Evolutionary conservation across 2,329 filamentous ascomycete species (phyloP).

Genomic region (Teratosphaeria zuluensis): DNA sequence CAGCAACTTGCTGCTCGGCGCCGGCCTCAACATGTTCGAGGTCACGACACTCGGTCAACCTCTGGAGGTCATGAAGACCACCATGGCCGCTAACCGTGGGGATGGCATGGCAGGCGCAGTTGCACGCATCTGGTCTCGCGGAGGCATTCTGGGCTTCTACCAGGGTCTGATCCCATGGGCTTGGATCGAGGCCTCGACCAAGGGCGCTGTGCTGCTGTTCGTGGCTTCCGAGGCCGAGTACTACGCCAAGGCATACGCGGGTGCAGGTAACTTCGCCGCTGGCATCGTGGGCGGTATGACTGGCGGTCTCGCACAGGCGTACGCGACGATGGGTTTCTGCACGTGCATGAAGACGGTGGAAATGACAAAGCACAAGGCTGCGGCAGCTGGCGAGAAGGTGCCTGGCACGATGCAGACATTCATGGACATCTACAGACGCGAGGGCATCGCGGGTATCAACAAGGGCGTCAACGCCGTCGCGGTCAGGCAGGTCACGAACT

Average conservation of each 20-base stretch:
- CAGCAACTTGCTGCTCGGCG: constrained; percentile 92
- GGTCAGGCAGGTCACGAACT: constrained; percentile 98
- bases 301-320: constrained; percentile 93
- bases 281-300: constrained; percentile 88
- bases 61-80: constrained; percentile 98
- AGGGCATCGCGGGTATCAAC: constrained; percentile 95
- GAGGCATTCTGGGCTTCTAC: constrained; percentile 92
- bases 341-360: constrained; percentile 99
- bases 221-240: constrained; percentile 97
- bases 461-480: constrained; percentile 97
- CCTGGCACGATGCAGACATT: constrained; percentile 91
- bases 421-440: constrained; percentile 90
- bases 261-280: constrained; percentile 75
- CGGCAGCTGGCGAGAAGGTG: constrained; percentile 69
- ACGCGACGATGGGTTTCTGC: constrained; percentile 99
- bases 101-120: constrained; percentile 79
- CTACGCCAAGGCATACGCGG: constrained; percentile 61
- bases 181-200: constrained; percentile 99
- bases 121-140: constrained; percentile 81
- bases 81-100: constrained; percentile 93
- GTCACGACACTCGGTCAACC: constrained; percentile 67
- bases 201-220: constrained; percentile 97
- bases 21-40: constrained; percentile 92
- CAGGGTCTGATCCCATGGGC: constrained; percentile 99
- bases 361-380: constrained; percentile 97